Base-by-base conservation (phyloP, 176 grass and related monocot genomes). In the Olyra latifolia region DNA sequence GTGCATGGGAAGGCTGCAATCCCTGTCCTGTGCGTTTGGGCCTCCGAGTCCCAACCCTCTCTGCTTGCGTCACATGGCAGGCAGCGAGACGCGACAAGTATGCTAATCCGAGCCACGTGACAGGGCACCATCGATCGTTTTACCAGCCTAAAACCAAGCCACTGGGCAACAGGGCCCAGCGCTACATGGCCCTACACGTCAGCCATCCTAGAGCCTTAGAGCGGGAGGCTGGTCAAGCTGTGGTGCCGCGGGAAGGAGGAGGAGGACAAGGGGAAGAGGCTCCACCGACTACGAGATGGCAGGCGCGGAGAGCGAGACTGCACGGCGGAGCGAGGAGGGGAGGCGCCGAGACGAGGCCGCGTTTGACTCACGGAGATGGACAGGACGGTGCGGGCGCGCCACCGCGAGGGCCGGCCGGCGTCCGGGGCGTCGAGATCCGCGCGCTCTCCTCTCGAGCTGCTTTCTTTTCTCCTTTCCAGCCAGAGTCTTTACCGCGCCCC, bases 331-430 rank as follows among this genome's bases (percentile, higher is more conserved):
- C 75, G 12, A 84, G 16, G 16, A 45, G 53, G 67, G 80, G 80
- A 10, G 13, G 16, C 23, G 63, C 38, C 41, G 6, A 50, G 16
- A 17, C 8, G 87, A 76, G 82, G 66, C 82, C 72, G 71, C 87
- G 87, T 89, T 89, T 76, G 87, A 47, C 71, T 55, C 82, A 89
- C 82, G 87, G 77, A 13, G 82, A 39, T 22, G 87, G 54, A 52
- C 19, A 67, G 20, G 40, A 12, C 39, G 45, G 40, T 8, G 69
- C 32, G 32, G 17, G 2, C 68, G 30, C 45, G 47, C 44, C 60
- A 44, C 77, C 48, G 12, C 62, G 16, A n/a, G n/a, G 17, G 5
- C 5, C 9, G 23, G 9, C 42, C 24, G 30, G 28, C 13, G 62
- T 5, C 17, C 24, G 14, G 42, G 8, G 30, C 35, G 13, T 39